These are phyloP conservation scores for Imleria badia DNA, from an alignment of 768 basidiomycete genomes.

Conservation along the genomic window DNA sequence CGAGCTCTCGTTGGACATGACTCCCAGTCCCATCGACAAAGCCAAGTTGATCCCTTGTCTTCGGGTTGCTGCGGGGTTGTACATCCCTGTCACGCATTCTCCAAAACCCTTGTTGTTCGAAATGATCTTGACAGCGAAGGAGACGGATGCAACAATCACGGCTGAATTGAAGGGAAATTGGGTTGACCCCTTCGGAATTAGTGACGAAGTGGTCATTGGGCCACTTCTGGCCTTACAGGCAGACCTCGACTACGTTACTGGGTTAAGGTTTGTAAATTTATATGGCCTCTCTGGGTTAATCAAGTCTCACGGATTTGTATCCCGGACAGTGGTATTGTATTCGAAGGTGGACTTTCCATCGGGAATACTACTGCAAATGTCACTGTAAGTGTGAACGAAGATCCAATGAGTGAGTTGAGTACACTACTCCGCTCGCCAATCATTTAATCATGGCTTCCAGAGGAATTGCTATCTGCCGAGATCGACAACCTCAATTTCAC, in stretches of 20 bases:
- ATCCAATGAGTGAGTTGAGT: constrained; percentile 7
- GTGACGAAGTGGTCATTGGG: background rate
- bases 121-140: background rate
- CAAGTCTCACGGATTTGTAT: background rate
- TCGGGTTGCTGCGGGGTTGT: background rate
- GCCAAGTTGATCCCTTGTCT: background rate
- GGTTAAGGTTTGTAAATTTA: background rate
- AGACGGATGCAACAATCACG: background rate
- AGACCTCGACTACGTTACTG: background rate
- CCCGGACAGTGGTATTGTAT: background rate
- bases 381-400: constrained; percentile 3
- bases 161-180: constrained; percentile 4
- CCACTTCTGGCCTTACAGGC: constrained; percentile 1
- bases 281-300: background rate
- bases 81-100: background rate
- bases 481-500: constrained; percentile 8
- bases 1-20: background rate
- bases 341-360: constrained; percentile 3
- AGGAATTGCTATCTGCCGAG: constrained; percentile 4
- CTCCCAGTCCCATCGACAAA: constrained; percentile 1
- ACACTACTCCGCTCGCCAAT: too few species aligned
- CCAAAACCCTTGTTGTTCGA: background rate
- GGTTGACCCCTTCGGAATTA: constrained; percentile 4
- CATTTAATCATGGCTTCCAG: background rate
- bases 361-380: background rate